Conservation (phyloP, 2,329 filamentous ascomycete genomes). For the Paramyrothecium roridum region DNA sequence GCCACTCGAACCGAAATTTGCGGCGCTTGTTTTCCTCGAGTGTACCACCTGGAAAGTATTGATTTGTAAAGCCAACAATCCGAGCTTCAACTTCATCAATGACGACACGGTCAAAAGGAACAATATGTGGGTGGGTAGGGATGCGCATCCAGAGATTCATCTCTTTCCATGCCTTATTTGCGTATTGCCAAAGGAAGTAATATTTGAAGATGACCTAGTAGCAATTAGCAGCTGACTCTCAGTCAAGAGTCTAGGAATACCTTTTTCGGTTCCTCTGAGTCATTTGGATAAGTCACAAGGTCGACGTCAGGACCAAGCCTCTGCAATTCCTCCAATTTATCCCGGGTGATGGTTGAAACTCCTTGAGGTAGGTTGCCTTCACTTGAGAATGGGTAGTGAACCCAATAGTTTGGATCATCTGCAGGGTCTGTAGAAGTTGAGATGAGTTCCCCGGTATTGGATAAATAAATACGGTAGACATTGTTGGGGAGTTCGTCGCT, state of each 20-base stretch:
- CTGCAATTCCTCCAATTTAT: no score
- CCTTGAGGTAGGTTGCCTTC: no score
- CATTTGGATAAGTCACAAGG: no score
- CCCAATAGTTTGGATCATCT: conserved; percentile 22
- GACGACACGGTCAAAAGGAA: conserved; percentile 29
- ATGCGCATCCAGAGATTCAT: conserved; percentile 30
- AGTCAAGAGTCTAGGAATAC: no score
- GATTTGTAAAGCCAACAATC: conserved; percentile 33
- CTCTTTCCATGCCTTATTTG: conserved; percentile 27
- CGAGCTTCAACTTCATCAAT: conserved; percentile 25
- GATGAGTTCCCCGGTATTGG: conserved; percentile 14
- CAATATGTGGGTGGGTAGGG: conserved; percentile 31
- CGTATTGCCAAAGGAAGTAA: conserved; percentile 19
- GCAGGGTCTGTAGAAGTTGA: conserved; percentile 14
- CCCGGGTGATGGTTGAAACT: no score
- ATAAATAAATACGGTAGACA: conserved; percentile 17
- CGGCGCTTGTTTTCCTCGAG: conserved; percentile 23
- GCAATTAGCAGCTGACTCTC: no score
- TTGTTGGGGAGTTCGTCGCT: conserved; percentile 12
- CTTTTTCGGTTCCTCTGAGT: no score
- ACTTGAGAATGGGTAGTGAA: conserved; percentile 20
- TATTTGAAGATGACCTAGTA: conserved; percentile 32
- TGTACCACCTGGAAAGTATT: conserved; percentile 29
- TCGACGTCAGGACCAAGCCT: no score
- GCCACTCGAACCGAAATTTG: conserved; percentile 30